Base-by-base conservation (phyloP, 768 basidiomycete species). In the Tricholoma terreum region DNA sequence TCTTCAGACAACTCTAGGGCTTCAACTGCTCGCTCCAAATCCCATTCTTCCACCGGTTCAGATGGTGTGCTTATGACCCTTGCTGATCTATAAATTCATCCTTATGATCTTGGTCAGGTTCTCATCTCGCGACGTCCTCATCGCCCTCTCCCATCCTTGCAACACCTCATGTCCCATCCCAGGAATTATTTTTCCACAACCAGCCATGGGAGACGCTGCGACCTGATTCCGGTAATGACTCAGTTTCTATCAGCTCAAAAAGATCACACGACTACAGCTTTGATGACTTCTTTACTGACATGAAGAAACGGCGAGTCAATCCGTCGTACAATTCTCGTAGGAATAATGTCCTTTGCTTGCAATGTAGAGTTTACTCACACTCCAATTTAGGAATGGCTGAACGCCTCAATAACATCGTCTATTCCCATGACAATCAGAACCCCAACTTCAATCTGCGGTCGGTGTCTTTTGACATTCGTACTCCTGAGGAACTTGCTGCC, bases 301-400 rank as follows among this genome's bases (percentile, higher is more conserved):
- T 96, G 77, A 97, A 97, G 80, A 94, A 94, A 71, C 80, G 93
- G 58, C 86, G 88, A 55, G 81, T 97, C 54, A 84, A 83, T 50
- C 93, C 94, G 6, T 78, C 87, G 17, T 98, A 98, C 71, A 90
- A 96, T 74, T 76, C 86, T 61, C 85, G 94, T 95, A 71, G 75
- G 92, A 85, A 33, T 55, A 49, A 57, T 42, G 8, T 49, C 49
- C 14, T 52, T 35, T 59, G 35, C 54, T 40, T 62, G 42, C 61
- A 58, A 9, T 46, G n/a, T 58, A 43, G 34, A 19, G 12, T 54
- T 15, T 52, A 30, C 54, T 54, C 36, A 62, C 63, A 56, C 63
- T 63, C 64, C 57, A 59, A 58, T 63, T 40, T 72, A 94, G 93
- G 88, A 60, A 95, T 95, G 94, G 90, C 84, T 10, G 89, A 91